A percentile compares a stretch with the other conserved stretches of the same genome.
Conservation (phyloP, 2,329 filamentous ascomycete species). For the Fusarium sp. region DNA sequence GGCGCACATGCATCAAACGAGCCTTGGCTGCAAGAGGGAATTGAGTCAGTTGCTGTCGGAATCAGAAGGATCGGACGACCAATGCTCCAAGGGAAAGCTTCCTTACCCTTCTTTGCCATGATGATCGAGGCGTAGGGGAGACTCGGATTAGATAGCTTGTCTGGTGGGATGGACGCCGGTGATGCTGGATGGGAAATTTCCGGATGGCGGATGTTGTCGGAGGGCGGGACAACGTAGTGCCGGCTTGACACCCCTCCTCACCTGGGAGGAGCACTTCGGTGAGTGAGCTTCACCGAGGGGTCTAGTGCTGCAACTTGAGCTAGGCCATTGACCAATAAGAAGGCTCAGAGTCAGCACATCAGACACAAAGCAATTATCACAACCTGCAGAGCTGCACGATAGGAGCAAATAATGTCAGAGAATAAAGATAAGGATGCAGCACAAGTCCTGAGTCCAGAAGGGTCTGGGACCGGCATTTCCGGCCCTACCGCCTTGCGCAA, state of each 20-base stretch:
- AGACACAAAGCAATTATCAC: conserved; percentile 22
- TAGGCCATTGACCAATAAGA: conserved; percentile 33
- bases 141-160: conserved; percentile 28
- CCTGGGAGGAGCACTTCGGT: background rate
- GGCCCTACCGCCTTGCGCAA: background rate
- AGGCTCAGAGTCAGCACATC: conserved; percentile 13
- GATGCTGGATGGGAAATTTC: conserved; percentile 42
- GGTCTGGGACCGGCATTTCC: conserved; percentile 11
- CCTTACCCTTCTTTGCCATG: conserved; percentile 46
- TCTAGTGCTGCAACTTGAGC: background rate
- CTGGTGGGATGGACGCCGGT: conserved; percentile 20
- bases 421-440: background rate
- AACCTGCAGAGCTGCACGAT: conserved; percentile 13
- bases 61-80: background rate
- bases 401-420: background rate
- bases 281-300: conserved; percentile 12
- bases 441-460: conserved; percentile 15
- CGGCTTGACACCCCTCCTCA: conserved; percentile 4
- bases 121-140: conserved; percentile 21
- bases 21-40: conserved; percentile 75
- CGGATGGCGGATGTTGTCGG: conserved; percentile 25
- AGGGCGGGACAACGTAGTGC: conserved; percentile 37
- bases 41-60: conserved; percentile 21
- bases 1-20: conserved; percentile 90
- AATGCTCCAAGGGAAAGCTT: background rate